Evolutionary conservation across 208 protist genomes (phyloP), one percentile per base, ranked within the genome.

Genomic region (Crithidia brevicula): DNA sequence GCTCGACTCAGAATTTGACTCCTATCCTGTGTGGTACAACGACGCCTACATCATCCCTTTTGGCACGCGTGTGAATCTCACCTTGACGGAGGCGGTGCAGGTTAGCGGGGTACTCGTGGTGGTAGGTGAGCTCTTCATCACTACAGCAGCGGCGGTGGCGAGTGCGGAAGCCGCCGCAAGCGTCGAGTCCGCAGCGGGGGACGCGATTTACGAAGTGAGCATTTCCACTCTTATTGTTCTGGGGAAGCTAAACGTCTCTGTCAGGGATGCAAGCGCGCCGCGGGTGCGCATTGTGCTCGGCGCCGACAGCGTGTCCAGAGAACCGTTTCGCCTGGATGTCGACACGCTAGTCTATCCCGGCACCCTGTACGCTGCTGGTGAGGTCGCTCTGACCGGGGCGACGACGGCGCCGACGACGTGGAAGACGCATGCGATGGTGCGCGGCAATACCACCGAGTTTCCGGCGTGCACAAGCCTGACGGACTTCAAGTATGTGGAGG

Each of bases 51-150:
- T 67, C 33, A 85, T 85, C 33, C 70, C 70, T 1, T 59, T 60
- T 8, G 66, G 69, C 31, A 60, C 51, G 9, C 66, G 70, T 15
- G 79, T 85, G 8, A 54, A 59, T 10, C 63, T 85, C 22, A 42
- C 25, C 6, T 15, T 60, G n/a, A 20, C 33, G 20, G 68, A 67
- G 18, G 61, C 66, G 10, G 54, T 46, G n/a, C 66, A 46, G 8
- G 71, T 85, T 25, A 33, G 38, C 20, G 79, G 79, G 1, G 53
- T 63, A 9, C 67, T 85, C 0, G n/a, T 81, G 6, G 71, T 85
- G 43, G 38, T 76, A 3, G 79, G 79, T 0, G 70, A 77, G 65
- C 74, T 85, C 3, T 23, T 49, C 30, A 54, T 50, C 15, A 53
- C 52, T 10, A 38, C 65, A 5, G 20, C 33, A 42, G 34, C 36